A percentile compares a stretch with the other conserved stretches of the same genome.
Conservation (phyloP, 768 basidiomycete genomes). For the Tephrocybe rancida region DNA sequence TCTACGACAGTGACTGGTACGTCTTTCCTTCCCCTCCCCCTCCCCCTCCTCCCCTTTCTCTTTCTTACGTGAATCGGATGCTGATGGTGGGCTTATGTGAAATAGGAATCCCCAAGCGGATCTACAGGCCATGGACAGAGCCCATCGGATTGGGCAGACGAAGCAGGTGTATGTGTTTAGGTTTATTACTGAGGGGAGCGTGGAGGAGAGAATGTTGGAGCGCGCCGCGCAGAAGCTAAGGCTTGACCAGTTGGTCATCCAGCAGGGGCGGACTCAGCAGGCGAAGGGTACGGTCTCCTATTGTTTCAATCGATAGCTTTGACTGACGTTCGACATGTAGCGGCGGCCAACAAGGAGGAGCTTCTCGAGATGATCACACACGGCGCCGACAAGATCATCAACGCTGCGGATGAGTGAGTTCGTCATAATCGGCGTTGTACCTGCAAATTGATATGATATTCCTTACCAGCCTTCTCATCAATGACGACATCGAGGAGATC, state of each 20-base stretch:
- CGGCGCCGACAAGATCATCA: constrained; percentile 97
- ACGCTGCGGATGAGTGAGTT: constrained; percentile 72
- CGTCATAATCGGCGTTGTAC: not conserved
- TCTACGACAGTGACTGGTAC: constrained; percentile 97
- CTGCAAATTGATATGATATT: not conserved
- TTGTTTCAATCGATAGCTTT: not conserved
- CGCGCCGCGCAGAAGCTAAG: constrained; percentile 94
- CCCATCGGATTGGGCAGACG: constrained; percentile 95
- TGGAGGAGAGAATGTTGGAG: constrained; percentile 95
- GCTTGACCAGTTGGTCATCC: constrained; percentile 95
- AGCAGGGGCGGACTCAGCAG: constrained; percentile 86
- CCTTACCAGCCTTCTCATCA: constrained; percentile 61
- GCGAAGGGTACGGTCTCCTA: constrained; percentile 60
- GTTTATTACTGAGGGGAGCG: constrained; percentile 95
- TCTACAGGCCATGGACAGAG: constrained; percentile 98
- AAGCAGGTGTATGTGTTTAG: constrained; percentile 97
- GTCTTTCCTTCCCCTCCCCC: constrained; percentile 16
- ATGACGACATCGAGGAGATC: constrained; percentile 93
- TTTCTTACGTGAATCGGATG: not conserved
- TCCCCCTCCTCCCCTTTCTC: not conserved
- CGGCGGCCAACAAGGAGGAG: constrained; percentile 93
- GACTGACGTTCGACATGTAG: constrained; percentile 35
- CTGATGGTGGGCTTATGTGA: not conserved
- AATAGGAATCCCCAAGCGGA: constrained; percentile 97
- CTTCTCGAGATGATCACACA: constrained; percentile 98